Conservation (phyloP, 352 stramenopile genomes). For the Pythium aristosporum region DNA sequence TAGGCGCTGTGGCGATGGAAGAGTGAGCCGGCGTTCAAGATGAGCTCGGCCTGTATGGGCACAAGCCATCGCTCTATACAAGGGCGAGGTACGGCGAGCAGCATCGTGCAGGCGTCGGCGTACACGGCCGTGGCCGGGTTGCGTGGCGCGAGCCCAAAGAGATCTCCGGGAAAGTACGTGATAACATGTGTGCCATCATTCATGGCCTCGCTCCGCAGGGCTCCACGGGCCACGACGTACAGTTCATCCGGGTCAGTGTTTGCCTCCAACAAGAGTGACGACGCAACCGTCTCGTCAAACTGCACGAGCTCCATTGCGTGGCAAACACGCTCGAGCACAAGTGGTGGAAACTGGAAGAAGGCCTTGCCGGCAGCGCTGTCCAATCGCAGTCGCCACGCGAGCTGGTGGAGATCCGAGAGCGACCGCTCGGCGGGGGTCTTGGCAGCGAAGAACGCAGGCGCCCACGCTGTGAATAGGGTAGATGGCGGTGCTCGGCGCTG, state of each 20-base stretch:
- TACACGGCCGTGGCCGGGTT: constrained; percentile 17
- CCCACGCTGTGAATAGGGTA: constrained; percentile 10
- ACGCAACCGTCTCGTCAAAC: constrained; percentile 9
- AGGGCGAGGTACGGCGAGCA: constrained; percentile 36
- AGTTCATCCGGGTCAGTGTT: constrained; percentile 30
- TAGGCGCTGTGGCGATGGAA: constrained; percentile 28
- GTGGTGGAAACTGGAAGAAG: constrained; percentile 55
- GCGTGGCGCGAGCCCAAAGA: constrained; percentile 18
- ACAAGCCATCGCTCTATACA: constrained; percentile 48
- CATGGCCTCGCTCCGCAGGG: not conserved
- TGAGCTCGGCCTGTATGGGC: constrained; percentile 31
- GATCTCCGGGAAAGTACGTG: constrained; percentile 18
- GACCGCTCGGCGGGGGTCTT: constrained; percentile 14
- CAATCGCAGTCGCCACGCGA: constrained; percentile 34
- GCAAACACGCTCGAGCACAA: constrained; percentile 52
- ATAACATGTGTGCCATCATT: not conserved
- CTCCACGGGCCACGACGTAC: constrained; percentile 41
- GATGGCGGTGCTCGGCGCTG: not conserved
- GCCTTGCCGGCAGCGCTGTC: constrained; percentile 36
- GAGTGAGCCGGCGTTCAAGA: constrained; percentile 41
- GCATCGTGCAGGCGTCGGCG: constrained; percentile 33
- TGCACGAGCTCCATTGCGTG: constrained; percentile 43
- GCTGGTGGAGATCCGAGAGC: constrained; percentile 26
- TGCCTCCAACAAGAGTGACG: constrained; percentile 12
- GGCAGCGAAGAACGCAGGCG: constrained; percentile 15